These are phyloP conservation scores for Parmelia sp. DNA, from an alignment of 495 filamentous ascomycete species.

Conservation along the genomic window DNA sequence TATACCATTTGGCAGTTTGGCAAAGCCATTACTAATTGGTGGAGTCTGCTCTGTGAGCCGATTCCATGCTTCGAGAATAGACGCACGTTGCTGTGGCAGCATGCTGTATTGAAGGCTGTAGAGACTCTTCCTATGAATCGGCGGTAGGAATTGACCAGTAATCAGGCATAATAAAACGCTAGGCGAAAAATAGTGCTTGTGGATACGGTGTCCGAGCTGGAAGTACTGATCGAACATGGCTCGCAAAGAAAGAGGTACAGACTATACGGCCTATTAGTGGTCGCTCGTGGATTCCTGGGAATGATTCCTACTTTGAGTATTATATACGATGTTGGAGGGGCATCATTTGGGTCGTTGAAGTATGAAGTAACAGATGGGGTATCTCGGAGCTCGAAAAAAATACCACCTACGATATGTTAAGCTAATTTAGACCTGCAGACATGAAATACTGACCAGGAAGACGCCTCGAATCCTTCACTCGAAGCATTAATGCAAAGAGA, in stretches of 20 bases:
- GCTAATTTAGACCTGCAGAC: neutral
- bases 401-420: constrained; percentile 54
- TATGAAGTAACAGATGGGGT: constrained; percentile 44
- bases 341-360: constrained; percentile 20
- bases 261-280: constrained; percentile 41
- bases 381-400: constrained; percentile 85
- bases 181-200: constrained; percentile 89
- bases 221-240: constrained; percentile 97
- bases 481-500: constrained; percentile 93
- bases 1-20: constrained; percentile 21
- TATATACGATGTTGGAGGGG: constrained; percentile 63
- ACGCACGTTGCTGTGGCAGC: constrained; percentile 75
- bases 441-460: constrained; percentile 58
- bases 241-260: constrained; percentile 79
- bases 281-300: neutral
- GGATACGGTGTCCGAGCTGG: constrained; percentile 83
- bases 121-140: constrained; percentile 86
- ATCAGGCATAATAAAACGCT: constrained; percentile 79
- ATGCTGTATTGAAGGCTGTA: constrained; percentile 99
- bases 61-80: constrained; percentile 80
- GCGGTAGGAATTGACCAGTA: constrained; percentile 83
- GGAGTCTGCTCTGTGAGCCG: constrained; percentile 52
- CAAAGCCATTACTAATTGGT: constrained; percentile 5
- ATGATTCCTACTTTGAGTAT: constrained; percentile 58
- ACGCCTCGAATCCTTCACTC: constrained; percentile 85